Base-by-base conservation (phyloP, 2,329 filamentous ascomycete genomes). In the Stemphylium vesicarium region DNA sequence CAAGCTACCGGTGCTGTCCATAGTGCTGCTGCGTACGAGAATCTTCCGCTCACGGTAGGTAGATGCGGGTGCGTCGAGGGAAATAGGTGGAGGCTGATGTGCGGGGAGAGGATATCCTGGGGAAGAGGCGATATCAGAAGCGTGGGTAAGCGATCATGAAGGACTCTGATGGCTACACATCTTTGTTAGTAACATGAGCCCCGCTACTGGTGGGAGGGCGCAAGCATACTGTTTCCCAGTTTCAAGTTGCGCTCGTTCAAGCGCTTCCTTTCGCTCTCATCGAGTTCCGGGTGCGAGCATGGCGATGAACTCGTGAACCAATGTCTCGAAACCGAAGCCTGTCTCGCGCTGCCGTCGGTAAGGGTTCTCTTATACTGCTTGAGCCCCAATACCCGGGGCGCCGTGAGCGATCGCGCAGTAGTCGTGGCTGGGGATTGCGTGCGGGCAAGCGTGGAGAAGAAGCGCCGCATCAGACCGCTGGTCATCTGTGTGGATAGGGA, bases 1-100 rank as follows among this genome's bases (percentile, higher is more conserved):
- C 95, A 99, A 26, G 93, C 94, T 46, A 99, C 89, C 0, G 95
- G 95, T 0, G 93, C 92, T 0, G 95, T 97, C 93, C 93, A 98
- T 33, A 99, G 81, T 2, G 95, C 95, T 15, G 95, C 94, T 32
- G 90, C 90, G 75, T 99, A 99, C 42, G 92, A 89, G 32, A 97
- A 89, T 41, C 90, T 87, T 47, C 95, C 95, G 24, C 91, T 91
- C 36, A 98, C 95, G n/a, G 87, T 90, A 31, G 95, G 95, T 2
- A 99, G 90, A 74, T 94, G 89, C 2, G 90, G 91, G 69, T 96
- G 91, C 0, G 91, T 95, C 4, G 85, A 88, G 16, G 86, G 86
- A 62, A 88, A 88, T 11, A 88, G 80, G 64, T 87, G 84, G 16
- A 88, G 80, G 22, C 80, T 83, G 47, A 88, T 84, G 55, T 80